Conservation (phyloP, 176 grass and related monocot genomes). For the Carex littledalei region DNA sequence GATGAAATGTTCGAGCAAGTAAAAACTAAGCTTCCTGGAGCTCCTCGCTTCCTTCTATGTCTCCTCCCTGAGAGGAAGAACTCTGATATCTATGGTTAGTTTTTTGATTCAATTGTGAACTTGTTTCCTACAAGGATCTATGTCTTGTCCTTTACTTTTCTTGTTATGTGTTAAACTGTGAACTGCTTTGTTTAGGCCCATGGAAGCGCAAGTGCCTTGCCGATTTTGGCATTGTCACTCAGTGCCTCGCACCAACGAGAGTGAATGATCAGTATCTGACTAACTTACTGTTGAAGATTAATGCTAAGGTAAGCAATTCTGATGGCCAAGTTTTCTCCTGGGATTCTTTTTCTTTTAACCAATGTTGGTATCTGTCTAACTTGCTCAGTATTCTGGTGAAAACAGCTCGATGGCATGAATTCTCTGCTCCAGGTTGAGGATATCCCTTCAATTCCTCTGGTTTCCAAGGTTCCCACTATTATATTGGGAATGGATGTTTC, state of each 20-base stretch:
- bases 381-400: not conserved
- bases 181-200: constrained; percentile 47
- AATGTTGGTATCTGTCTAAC: not conserved
- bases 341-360: not conserved
- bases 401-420: constrained; percentile 81
- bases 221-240: constrained; percentile 89
- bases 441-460: constrained; percentile 40
- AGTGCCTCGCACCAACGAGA: constrained; percentile 75
- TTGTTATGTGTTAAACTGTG: not conserved
- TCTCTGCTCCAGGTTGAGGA: constrained; percentile 60
- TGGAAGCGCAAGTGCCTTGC: constrained; percentile 90
- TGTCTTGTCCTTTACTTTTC: not conserved
- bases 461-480: constrained; percentile 63
- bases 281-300: constrained; percentile 83
- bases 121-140: not conserved
- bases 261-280: constrained; percentile 92
- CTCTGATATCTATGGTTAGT: constrained; percentile 86
- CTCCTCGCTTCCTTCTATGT: constrained; percentile 66
- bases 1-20: constrained; percentile 72
- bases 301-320: constrained; percentile 54
- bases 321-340: not conserved
- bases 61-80: constrained; percentile 87
- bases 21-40: constrained; percentile 54
- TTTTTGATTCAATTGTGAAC: not conserved
- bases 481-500: constrained; percentile 88